These are phyloP conservation scores for Quercus ilex DNA, from an alignment of 306 rosid species.

Conservation along the genomic window DNA sequence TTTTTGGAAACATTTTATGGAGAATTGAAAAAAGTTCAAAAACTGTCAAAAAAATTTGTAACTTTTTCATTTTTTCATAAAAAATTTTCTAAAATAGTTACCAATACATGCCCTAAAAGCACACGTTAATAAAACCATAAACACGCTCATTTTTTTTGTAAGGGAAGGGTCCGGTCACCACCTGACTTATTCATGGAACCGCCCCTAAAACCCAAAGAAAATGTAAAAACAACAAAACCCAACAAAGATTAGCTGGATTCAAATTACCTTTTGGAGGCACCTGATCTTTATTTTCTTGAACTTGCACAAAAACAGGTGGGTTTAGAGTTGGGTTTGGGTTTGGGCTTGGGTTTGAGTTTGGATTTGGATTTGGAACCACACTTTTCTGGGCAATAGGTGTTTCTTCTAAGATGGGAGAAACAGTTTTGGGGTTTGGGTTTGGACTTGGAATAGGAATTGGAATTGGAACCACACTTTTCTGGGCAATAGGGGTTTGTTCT, in stretches of 20 bases:
- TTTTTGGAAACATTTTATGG: too few relatives aligned
- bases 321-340: neutral
- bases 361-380: neutral
- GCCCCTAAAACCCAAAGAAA: neutral
- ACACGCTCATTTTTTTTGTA: too few relatives aligned
- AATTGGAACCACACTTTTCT: conserved; percentile 16
- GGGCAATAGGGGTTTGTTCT: conserved; percentile 50
- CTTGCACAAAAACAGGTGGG: neutral
- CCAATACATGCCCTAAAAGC: too few relatives aligned
- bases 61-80: too few relatives aligned
- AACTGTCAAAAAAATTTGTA: rapidly evolving
- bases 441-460: neutral
- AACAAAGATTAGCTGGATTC: neutral
- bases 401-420: conserved; percentile 47
- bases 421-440: conserved; percentile 19
- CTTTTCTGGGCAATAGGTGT: conserved; percentile 40
- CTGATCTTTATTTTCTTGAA: conserved; percentile 25
- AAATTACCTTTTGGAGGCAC: conserved; percentile 33
- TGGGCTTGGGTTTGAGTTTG: neutral
- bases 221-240: neutral
- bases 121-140: too few relatives aligned
- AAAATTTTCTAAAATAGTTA: too few relatives aligned
- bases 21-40: too few relatives aligned
- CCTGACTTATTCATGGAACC: too few relatives aligned
- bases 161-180: too few relatives aligned